Evolutionary conservation across 352 stramenopile genomes (phyloP).

Genomic region (Phytophthora ramorum): DNA sequence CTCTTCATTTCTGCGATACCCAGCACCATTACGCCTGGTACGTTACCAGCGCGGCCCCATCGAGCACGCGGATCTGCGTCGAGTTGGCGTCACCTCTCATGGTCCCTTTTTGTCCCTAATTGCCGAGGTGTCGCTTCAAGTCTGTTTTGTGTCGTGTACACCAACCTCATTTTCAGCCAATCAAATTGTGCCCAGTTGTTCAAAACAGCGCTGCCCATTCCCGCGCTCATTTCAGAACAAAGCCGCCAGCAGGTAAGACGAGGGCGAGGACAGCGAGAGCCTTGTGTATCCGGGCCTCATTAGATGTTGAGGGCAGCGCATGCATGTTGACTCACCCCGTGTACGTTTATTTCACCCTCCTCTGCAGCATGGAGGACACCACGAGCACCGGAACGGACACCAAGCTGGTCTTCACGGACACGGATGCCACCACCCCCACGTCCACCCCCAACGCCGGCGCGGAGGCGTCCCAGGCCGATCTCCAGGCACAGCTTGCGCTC

Average conservation of each 20-base stretch:
- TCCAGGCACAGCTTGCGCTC: constrained; percentile 59
- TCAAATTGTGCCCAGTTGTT: constrained; percentile 6
- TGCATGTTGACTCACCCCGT: background rate
- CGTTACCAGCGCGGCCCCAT: constrained; percentile 46
- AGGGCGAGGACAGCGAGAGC: background rate
- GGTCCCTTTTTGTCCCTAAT: background rate
- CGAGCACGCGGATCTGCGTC: constrained; percentile 48
- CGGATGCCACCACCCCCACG: constrained; percentile 33
- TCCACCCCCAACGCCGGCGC: constrained; percentile 7
- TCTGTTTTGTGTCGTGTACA: constrained; percentile 12
- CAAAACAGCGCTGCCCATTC: constrained; percentile 24
- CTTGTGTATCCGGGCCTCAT: background rate
- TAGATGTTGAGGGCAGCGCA: background rate
- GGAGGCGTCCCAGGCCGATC: constrained; percentile 42
- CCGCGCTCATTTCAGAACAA: constrained; percentile 26
- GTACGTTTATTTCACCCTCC: background rate
- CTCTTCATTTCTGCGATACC: background rate
- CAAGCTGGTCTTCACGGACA: constrained; percentile 41
- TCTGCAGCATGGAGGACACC: constrained; percentile 40
- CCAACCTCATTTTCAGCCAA: constrained; percentile 20
- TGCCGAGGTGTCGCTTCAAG: constrained; percentile 30
- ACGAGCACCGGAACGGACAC: constrained; percentile 31
- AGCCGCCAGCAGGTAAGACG: constrained; percentile 5
- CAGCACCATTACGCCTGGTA: background rate
- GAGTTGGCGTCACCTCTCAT: constrained; percentile 30